Evolutionary conservation across 768 basidiomycete genomes (phyloP), one percentile per base, ranked within the genome.

Genomic region (Melanogaster broomeanus): DNA sequence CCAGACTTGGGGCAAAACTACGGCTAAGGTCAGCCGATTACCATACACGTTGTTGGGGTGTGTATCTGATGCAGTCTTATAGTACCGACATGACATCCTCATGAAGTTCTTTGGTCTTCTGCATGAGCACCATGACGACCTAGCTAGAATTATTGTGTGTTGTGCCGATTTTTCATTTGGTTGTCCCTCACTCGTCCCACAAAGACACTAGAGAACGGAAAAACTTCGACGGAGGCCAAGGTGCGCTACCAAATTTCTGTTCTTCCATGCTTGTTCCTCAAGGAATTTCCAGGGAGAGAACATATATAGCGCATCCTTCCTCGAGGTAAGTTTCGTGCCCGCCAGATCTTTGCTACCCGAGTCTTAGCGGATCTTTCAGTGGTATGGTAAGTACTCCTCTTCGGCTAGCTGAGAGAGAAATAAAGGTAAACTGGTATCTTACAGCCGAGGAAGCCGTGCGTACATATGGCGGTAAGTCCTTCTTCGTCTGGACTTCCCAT

Each of bases 201-300:
- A 34, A 67, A 93, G 91, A 95, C 93, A 6, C 72, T 94, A 53
- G 97, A 99, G 74, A 99, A 99, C 63, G 97, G 97, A 31, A 99
- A 98, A 73, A 80, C 93, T 8, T 73, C 97, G 39, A 73, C 76
- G 0, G 94, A 98, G 58, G 90, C 82, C 31, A 88, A 90, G 81
- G 90, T 88, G 55, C 2, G 45, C 37, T 25, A 42, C 42, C 48
- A 25, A 7, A 19, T 12, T n/a, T n/a, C n/a, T 39, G 33, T 21
- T 21, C n/a, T 18, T 21, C 37, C 16, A 15, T 30, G 1, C 9
- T 22, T 42, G n/a, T 28, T 15, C 16, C 42, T 58, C 25, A 33
- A 18, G 40, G 35, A 2, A 1, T 3, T 40, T 49, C 12, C 53
- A 90, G 83, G 85, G 88, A 22, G 96, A 99, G 73, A 86, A 85